Evolutionary conservation across 345 rosid genomes (phyloP), one percentile per base, ranked within the genome.

Genomic region (Eucalyptus regnans): DNA sequence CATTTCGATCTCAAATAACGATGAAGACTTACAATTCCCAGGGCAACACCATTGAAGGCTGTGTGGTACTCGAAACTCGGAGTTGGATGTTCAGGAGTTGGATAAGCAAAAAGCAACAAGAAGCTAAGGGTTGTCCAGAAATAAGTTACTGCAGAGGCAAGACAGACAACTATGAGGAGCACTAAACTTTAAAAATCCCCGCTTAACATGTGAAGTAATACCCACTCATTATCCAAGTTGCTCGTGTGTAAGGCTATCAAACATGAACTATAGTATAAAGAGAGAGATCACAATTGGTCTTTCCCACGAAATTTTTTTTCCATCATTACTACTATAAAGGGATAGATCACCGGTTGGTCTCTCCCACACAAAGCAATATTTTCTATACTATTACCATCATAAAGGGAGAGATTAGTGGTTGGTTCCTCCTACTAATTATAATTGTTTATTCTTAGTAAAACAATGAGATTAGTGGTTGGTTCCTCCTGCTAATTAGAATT

Each of bases 11-110:
- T 37, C 31, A 88, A 27, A 56, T 43, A 27, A 56, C 49, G 58
- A 31, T 44, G 52, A 41, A 46, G 89, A 88, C 99, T 95, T 96
- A 98, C 99, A 71, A 98, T 97, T 91, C 99, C 99, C 80, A 97
- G 90, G 1, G 99, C 93, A 90, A 97, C 99, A 13, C 99, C 99
- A n/a, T 90, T 84, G 91, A 98, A 98, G 88, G 99, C 99, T 5
- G 99, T 91, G 92, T 98, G 99, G 88, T 64, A 98, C 94, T 98
- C 99, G 88, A 94, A 98, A 91, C 99, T 98, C 89, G 99, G 99
- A 87, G 99, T 97, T 87, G 99, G 97, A 86, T 93, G 44, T 93
- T 97, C 99, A 1, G 99, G 99, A 51, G 96, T 97, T 16, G 99
- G 99, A 91, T 98, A 98, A 88, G 99, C 99, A 92, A 98, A 98